A percentile compares a stretch with the other conserved stretches of the same genome.
Conservation (phyloP, 441 rosid species). For the Syzygium malaccense region DNA sequence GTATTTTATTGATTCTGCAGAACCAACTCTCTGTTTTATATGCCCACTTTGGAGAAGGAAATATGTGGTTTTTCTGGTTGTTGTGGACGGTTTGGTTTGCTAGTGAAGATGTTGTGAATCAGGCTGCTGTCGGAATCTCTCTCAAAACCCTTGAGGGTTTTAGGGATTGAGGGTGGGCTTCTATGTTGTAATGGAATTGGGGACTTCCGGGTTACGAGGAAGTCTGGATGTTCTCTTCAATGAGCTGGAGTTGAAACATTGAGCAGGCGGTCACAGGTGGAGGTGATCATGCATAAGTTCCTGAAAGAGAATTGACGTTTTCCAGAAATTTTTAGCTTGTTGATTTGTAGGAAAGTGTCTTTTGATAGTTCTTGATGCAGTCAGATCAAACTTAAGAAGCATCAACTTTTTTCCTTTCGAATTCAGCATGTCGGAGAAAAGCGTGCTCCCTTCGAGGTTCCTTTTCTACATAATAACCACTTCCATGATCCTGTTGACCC, state of each 20-base stretch:
- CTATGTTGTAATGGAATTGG: background rate
- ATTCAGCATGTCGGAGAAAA: constrained; percentile 60
- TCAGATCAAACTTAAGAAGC: background rate
- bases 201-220: background rate
- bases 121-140: background rate
- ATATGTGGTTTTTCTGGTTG: background rate
- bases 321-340: background rate
- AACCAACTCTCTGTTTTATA: background rate
- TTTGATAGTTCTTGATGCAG: background rate
- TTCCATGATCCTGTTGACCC: constrained; percentile 50
- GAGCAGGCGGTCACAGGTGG: background rate
- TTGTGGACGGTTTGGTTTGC: background rate
- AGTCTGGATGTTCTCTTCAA: background rate
- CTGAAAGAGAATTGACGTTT: background rate
- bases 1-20: background rate
- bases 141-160: background rate
- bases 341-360: background rate
- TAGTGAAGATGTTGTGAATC: background rate
- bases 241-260: background rate
- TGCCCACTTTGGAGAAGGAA: background rate
- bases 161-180: background rate
- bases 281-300: background rate
- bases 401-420: background rate
- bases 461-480: constrained; percentile 54
- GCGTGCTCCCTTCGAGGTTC: constrained; percentile 45